Evolutionary conservation across 106 monocot species (phyloP).

Genomic region (Platanthera zijinensis): DNA sequence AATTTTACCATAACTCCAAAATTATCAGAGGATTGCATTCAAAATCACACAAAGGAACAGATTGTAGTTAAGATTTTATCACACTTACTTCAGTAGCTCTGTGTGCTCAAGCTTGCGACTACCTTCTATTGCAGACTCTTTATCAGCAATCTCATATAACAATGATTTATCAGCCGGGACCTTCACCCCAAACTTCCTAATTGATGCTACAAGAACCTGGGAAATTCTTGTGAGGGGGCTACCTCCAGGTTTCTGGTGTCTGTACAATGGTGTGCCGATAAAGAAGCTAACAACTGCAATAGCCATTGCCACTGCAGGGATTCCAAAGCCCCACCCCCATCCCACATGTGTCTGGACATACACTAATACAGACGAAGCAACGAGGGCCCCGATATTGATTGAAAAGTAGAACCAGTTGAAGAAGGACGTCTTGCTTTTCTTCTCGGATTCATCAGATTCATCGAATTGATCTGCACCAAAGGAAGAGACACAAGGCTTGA

Average conservation of each 20-base stretch:
- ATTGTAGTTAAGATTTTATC: background rate
- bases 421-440: constrained; percentile 45
- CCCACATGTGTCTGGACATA: constrained; percentile 45
- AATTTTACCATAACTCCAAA: too few species aligned
- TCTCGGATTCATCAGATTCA: constrained; percentile 36
- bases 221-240: constrained; percentile 43
- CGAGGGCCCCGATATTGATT: constrained; percentile 39
- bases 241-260: constrained; percentile 44
- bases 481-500: constrained; percentile 47
- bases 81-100: constrained; percentile 24
- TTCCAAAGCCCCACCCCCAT: constrained; percentile 49
- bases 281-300: constrained; percentile 41
- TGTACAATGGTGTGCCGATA: constrained; percentile 34
- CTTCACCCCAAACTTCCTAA: constrained; percentile 23
- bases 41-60: background rate
- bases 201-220: constrained; percentile 41
- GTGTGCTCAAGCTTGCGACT: constrained; percentile 49
- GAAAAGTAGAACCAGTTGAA: constrained; percentile 60
- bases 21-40: too few species aligned
- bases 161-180: constrained; percentile 25
- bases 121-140: constrained; percentile 40
- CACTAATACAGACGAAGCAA: constrained; percentile 39
- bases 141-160: constrained; percentile 31
- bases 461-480: constrained; percentile 62
- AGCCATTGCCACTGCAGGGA: constrained; percentile 45